phyloP scores from a whole-genome alignment of 495 filamentous ascomycete genomes.

The Xanthoparmelia taractica region DNA sequence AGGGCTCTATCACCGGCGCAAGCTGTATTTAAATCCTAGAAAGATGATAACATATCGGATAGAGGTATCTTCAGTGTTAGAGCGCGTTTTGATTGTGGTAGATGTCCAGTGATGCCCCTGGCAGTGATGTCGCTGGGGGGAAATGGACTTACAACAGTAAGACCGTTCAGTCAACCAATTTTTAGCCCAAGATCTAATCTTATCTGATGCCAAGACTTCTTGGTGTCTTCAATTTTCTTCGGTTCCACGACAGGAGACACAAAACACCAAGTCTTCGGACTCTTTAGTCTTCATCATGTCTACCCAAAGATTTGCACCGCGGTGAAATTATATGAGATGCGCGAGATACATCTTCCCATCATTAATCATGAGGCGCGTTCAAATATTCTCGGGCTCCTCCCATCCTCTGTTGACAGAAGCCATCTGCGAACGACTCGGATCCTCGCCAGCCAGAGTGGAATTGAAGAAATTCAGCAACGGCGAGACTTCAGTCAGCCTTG shows the following conservation, averaged over 20 bases:
- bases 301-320: background rate
- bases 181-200: background rate
- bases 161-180: background rate
- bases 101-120: no score
- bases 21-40: background rate
- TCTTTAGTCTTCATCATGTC: background rate
- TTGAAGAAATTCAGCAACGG: conserved; percentile 76
- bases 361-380: conserved; percentile 54
- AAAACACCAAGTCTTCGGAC: no score
- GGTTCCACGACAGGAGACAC: no score
- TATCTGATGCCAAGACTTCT: background rate
- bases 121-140: no score
- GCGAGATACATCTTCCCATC: background rate
- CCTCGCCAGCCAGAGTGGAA: conserved; percentile 54
- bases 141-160: no score
- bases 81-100: no score
- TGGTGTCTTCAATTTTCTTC: no score
- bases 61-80: background rate
- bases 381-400: conserved; percentile 64
- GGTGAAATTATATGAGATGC: background rate
- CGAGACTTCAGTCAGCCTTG: conserved; percentile 91
- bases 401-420: conserved; percentile 61
- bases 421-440: conserved; percentile 66
- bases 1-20: conserved; percentile 4
- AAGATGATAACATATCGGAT: background rate